These are phyloP conservation scores for Drosera capensis DNA, from an alignment of 148 eudicot genomes.

Conservation along the genomic window DNA sequence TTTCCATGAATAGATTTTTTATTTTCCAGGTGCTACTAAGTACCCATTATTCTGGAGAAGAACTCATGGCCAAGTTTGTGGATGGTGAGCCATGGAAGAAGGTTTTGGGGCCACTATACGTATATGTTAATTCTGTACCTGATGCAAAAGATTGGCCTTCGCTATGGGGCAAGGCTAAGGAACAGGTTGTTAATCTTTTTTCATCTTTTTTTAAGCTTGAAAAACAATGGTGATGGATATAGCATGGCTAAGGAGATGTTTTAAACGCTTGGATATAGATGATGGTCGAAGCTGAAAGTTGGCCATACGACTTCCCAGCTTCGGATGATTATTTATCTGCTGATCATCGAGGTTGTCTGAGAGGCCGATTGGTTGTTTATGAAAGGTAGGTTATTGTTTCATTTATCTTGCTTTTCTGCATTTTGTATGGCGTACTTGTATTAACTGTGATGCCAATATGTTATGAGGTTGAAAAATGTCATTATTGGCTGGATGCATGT, in stretches of 20 bases:
- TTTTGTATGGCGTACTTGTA: too few species aligned
- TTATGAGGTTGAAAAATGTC: background rate
- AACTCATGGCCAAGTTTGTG: slow-evolving; percentile 32
- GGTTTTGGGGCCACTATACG: slow-evolving; percentile 73
- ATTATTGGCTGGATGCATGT: background rate
- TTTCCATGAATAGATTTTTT: background rate
- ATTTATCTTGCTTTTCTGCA: background rate
- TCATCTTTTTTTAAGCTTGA: too few species aligned
- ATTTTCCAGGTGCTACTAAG: slow-evolving; percentile 44
- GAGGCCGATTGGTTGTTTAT: slow-evolving; percentile 43
- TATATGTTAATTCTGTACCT: slow-evolving; percentile 45
- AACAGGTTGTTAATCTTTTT: slow-evolving; percentile 31
- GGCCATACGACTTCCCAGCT: slow-evolving; percentile 63
- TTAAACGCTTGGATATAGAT: slow-evolving; percentile 17
- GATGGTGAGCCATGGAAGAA: slow-evolving; percentile 72
- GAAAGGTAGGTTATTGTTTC: slow-evolving; percentile 30
- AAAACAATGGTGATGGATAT: too few species aligned
- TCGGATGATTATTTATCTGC: slow-evolving; percentile 41
- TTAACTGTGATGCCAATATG: background rate
- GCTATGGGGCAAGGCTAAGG: slow-evolving; percentile 71
- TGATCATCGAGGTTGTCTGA: slow-evolving; percentile 25
- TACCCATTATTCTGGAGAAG: slow-evolving; percentile 65
- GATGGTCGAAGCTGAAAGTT: slow-evolving; percentile 29
- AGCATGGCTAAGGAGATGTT: too few species aligned
- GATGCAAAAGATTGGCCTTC: slow-evolving; percentile 28